These are phyloP conservation scores for Phytophthora pistaciae DNA, from an alignment of 352 stramenopile species.

Conservation along the genomic window DNA sequence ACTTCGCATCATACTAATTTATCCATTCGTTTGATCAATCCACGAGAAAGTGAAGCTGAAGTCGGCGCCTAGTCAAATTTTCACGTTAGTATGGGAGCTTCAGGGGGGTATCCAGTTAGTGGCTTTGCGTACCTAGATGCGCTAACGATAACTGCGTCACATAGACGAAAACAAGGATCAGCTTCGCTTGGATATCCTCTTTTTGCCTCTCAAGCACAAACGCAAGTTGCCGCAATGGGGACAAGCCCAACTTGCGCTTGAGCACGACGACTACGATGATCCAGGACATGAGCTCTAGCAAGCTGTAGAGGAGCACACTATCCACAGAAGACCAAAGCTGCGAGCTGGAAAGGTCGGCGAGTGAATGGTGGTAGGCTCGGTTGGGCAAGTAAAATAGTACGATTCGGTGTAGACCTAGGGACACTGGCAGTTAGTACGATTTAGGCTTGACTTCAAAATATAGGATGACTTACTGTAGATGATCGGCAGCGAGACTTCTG, in stretches of 20 bases:
- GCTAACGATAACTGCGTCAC: conserved; percentile 29
- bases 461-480: background rate
- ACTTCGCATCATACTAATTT: too few species aligned
- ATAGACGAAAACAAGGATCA: conserved; percentile 29
- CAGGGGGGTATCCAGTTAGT: background rate
- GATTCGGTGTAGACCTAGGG: conserved; percentile 2
- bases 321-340: conserved; percentile 1
- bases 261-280: conserved; percentile 9
- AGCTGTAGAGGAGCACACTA: conserved; percentile 25
- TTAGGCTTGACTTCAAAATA: background rate
- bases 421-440: background rate
- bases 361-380: conserved; percentile 14
- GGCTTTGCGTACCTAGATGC: background rate
- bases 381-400: conserved; percentile 24
- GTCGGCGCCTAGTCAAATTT: background rate
- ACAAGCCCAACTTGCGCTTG: conserved; percentile 17
- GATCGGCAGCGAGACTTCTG: background rate
- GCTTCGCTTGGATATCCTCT: conserved; percentile 27
- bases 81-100: background rate
- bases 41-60: background rate
- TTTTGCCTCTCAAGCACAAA: conserved; percentile 40
- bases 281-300: conserved; percentile 18
- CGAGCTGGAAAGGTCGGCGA: conserved; percentile 1
- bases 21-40: background rate
- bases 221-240: conserved; percentile 25